A percentile compares a stretch with the other conserved stretches of the same genome.
These are phyloP conservation scores for Ceratonia siliqua DNA, from an alignment of 306 rosid genomes.

Conservation along the genomic window DNA sequence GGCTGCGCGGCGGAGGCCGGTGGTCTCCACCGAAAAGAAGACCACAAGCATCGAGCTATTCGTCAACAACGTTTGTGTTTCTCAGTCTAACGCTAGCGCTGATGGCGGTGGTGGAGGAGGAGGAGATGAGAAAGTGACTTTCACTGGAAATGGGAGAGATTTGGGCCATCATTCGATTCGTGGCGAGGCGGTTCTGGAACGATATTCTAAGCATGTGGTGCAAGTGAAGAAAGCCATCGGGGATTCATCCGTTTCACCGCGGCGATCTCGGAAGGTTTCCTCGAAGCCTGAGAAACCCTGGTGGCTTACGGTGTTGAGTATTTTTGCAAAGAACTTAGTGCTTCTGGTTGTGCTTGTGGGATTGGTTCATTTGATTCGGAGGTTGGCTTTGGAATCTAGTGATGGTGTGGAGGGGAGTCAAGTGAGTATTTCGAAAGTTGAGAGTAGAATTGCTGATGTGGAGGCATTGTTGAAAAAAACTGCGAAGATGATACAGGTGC, in stretches of 20 bases:
- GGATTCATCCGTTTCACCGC: conserved; percentile 41
- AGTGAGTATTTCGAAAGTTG: conserved; percentile 61
- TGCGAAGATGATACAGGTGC: conserved; percentile 71
- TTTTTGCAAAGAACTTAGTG: conserved; percentile 57
- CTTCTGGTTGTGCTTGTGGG: conserved; percentile 57
- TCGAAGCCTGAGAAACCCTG: conserved; percentile 52
- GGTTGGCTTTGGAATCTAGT: conserved; percentile 45
- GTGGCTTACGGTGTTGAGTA: conserved; percentile 68
- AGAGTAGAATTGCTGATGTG: conserved; percentile 74
- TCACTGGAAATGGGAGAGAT: conserved; percentile 50
- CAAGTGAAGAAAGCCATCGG: conserved; percentile 46
- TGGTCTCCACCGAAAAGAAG: conserved; percentile 55
- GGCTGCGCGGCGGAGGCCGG: conserved; percentile 78
- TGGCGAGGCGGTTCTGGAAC: conserved; percentile 55
- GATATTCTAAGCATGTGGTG: conserved; percentile 51
- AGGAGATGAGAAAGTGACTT: conserved; percentile 31
- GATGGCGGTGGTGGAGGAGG: conserved; percentile 35
- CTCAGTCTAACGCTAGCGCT: conserved; percentile 39
- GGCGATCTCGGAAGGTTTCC: conserved; percentile 46
- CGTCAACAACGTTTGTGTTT: conserved; percentile 48
- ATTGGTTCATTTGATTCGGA: conserved; percentile 58
- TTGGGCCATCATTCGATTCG: conserved; percentile 80
- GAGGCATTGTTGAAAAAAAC: conserved; percentile 67
- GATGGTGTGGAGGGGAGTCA: conserved; percentile 36
- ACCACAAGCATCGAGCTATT: conserved; percentile 60